Base-by-base conservation (phyloP, 768 basidiomycete species). In the Lanmaoa pseudosensibilis region DNA sequence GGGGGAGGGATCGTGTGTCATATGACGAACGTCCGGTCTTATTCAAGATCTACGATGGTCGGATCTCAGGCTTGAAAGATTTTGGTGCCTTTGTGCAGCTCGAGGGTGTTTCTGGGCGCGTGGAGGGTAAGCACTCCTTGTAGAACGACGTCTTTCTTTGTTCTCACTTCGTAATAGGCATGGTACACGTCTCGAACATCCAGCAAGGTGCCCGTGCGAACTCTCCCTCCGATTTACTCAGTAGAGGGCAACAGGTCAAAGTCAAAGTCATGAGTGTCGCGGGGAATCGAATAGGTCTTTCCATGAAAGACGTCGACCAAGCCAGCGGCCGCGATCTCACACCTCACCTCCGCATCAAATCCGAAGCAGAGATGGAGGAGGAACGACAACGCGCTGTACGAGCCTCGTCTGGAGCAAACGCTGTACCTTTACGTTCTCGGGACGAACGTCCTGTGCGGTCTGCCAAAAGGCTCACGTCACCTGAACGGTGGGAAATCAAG, bases 401-500 rank as follows among this genome's bases (percentile, higher is more conserved):
- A 27, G 80, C 84, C 16, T 83, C 84, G 5, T 85, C 91, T 4
- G 94, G 96, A 25, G 84, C 93, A 32, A 99, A 99, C 64, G 84
- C 94, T 16, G 78, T 95, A 21, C 92, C 95, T 2, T 77, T 98
- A 16, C 79, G 78, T 72, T 82, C 67, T 65, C 82, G 62, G 70
- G 82, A 69, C 69, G 74, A 69, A 59, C 80, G 60, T 74, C 78
- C 65, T 44, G 80, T 86, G 16, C 84, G 86, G 33, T 91, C 89
- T 3, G 92, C 94, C 0, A 94, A 94, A 67, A 83, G 96, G 16
- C 77, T 98, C 55, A 95, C 95, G 1, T 94, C 92, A 8, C 97
- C 97, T 2, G 97, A 99, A 73, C 86, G 97, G 30, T 99, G 97
- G 94, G 97, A 99, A 77, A 95, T 99, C 74, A 98, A 98, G 73